Evolutionary conservation across 352 stramenopile genomes (phyloP).

Genomic region (Phytophthora agathidicida): DNA sequence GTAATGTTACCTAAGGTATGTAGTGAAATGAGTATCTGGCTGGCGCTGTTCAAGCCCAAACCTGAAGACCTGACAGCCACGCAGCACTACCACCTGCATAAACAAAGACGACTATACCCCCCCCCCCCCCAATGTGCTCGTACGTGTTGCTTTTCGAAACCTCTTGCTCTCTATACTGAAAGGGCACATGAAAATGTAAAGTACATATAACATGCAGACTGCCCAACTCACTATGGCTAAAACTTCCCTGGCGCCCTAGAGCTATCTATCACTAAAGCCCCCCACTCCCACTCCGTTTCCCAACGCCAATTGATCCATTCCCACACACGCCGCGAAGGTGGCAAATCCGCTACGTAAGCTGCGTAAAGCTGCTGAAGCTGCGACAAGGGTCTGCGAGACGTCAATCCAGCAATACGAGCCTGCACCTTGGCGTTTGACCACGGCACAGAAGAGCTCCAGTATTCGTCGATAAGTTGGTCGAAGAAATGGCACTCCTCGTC

Average conservation of each 20-base stretch:
- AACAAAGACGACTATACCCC: no score
- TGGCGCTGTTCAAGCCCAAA: no score
- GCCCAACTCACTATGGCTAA: not conserved
- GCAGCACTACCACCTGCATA: no score
- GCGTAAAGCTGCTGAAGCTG: conserved; percentile 57
- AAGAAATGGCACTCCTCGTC: conserved; percentile 51
- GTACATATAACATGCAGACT: no score
- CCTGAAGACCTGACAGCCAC: no score
- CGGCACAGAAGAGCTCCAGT: conserved; percentile 69
- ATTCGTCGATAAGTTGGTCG: conserved; percentile 63
- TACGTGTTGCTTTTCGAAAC: not conserved
- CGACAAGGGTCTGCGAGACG: conserved; percentile 29
- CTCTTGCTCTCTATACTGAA: conserved; percentile 18
- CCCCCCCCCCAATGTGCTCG: no score
- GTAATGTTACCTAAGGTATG: no score
- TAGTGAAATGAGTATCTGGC: no score
- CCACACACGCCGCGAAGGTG: conserved; percentile 39
- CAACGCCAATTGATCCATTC: conserved; percentile 52
- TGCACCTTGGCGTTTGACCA: conserved; percentile 56
- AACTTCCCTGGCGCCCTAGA: not conserved
- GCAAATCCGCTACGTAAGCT: conserved; percentile 29
- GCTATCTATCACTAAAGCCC: conserved; percentile 36
- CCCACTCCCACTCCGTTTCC: conserved; percentile 58
- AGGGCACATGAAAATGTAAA: conserved; percentile 8
- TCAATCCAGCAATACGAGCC: conserved; percentile 27